Base-by-base conservation (phyloP, 2,329 filamentous ascomycete species). In the Talaromyces sp. region DNA sequence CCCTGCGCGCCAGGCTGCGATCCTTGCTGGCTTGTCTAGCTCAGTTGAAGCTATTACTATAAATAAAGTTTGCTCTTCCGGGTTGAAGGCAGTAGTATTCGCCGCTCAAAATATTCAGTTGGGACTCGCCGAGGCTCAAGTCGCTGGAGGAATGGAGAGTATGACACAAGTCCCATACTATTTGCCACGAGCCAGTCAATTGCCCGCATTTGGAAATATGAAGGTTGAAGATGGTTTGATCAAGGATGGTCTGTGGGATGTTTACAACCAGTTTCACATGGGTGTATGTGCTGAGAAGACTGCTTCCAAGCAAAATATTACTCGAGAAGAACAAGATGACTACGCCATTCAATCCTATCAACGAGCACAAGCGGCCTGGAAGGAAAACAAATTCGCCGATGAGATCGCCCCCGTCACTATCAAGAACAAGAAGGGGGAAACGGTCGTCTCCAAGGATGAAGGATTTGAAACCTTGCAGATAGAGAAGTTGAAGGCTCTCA, bases 251-350 rank as follows among this genome's bases (percentile, higher is more conserved):
- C 81, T 99, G 67, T 97, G 92, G 83, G 95, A 99, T 75, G 94
- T 97, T 14, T 99, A 97, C 79, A 93, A 96, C 77, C 87, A 97
- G 75, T 90, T 97, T 73, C 95, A 98, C 80, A 99, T 99, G 95
- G 95, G 95, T 50, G 93, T 95, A 72, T 99, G 95, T 75, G 93
- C 93, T 16, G 95, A 99, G 82, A 92, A 90, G 70, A 97, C 94
- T 1, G 95, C 91, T 57, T 97, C 96, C 84, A 94, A 93, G 72
- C 86, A 92, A 78, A 82, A 85, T 0, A 86, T 99, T 68, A 89
- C 90, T 9, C 84, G 95, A 14, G 88, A 97, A 78, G 88, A 91
- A 76, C 95, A 99, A 81, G 95, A 99, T 73, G 85, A 90, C 69
- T 98, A 96, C 74, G 92, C 95, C 14, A 93, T 97, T 67, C 85